phyloP scores from a whole-genome alignment of 495 filamentous ascomycete species.

The Tuber aestivum region DNA sequence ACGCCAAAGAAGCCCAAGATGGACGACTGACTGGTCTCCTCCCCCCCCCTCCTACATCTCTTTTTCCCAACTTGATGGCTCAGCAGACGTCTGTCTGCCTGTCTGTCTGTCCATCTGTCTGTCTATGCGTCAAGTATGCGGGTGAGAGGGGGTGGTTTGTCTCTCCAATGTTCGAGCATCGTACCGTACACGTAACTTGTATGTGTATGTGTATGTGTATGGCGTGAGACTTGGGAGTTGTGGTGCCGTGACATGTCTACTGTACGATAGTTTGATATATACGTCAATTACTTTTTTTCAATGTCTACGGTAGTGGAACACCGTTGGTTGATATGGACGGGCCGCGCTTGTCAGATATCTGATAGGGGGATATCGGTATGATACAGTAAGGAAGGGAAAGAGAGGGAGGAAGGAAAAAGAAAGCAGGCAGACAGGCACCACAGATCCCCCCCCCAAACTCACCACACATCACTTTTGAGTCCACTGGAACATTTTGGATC shows the following conservation, averaged over 20 bases:
- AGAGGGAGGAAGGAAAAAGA: neutral
- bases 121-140: neutral
- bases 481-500: neutral
- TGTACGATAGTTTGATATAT: conserved; percentile 4
- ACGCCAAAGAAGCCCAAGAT: neutral
- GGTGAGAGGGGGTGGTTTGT: neutral
- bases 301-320: neutral
- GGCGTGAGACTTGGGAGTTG: neutral
- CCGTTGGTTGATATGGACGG: neutral
- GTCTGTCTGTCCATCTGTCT: no score
- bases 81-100: neutral
- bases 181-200: neutral
- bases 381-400: neutral
- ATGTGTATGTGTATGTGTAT: no score
- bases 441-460: neutral
- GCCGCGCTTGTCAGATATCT: conserved; percentile 5
- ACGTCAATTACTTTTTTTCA: neutral
- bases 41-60: neutral
- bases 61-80: neutral
- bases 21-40: neutral
- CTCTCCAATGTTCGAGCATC: no score
- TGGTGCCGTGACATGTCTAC: neutral
- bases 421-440: neutral
- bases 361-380: neutral
- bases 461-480: neutral